Evolutionary conservation across 2,329 filamentous ascomycete genomes (phyloP), one percentile per base, ranked within the genome.

Genomic region (Bretziella fagacearum): DNA sequence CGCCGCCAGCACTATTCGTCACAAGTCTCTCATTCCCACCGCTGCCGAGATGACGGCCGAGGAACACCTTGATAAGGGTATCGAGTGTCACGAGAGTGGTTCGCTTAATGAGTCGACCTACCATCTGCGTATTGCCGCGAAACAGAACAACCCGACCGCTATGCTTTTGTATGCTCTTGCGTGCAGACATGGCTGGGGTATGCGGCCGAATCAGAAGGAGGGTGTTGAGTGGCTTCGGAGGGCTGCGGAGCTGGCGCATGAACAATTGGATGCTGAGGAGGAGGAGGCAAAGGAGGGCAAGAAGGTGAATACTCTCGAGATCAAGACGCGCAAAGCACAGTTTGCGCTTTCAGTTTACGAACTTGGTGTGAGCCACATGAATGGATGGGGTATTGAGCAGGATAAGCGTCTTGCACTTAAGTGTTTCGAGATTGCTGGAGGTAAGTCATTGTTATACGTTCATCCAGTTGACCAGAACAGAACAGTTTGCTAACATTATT

Each of bases 81-180:
- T 98, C 49, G 79, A 84, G 52, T 80, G 85, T 51, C 91, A 98
- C 58, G 84, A 94, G 59, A 77, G 79, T 40, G 89, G 89, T 15
- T 80, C 83, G 8, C 67, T 94, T 25, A 86, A 87, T 53, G 87
- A 96, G 62, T 96, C 89, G 0, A 96, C 91, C 0, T 98, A 96
- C 58, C 91, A 98, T 59, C 71, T 98, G 37, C 81, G 91, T 27
- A 74, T 93, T 51, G 91, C 91, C 3, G 89, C 91, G 1, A 78
- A 79, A 55, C 79, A 84, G 48, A 84, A 85, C 40, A 75, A 93
- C 49, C 84, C 91, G 0, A 94, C 89, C 0, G 91, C 81, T 18
- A 98, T 98, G 91, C 74, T 98, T 10, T 70, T 96, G 26, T 98
- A 95, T 61, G 91, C 89, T 4, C 71, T 98, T 29, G 91, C 91